phyloP scores from a whole-genome alignment of 495 filamentous ascomycete genomes.

The Pseudotulostoma volvatum region DNA sequence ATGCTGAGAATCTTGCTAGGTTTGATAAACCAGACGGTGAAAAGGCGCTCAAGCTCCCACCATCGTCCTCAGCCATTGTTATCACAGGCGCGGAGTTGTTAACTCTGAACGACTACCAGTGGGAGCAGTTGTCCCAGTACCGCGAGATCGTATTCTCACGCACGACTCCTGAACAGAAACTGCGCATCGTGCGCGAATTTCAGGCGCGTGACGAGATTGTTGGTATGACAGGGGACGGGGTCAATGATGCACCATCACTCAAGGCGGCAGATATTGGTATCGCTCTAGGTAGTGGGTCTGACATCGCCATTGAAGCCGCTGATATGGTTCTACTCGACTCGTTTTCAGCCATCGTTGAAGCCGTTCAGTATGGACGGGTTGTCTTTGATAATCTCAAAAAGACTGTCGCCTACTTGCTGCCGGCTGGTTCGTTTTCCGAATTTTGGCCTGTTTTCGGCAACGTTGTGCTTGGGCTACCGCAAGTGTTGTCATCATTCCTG shows the following conservation, averaged over 20 bases:
- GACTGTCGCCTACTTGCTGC: slow-evolving; percentile 37
- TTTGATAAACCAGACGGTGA: not conserved
- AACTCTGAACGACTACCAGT: slow-evolving; percentile 37
- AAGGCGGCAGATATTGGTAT: slow-evolving; percentile 39
- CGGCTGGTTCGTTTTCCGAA: slow-evolving; percentile 50
- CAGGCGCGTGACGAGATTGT: slow-evolving; percentile 31
- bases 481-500: slow-evolving; percentile 47
- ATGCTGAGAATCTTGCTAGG: not conserved
- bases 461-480: slow-evolving; percentile 50
- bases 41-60: not conserved
- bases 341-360: slow-evolving; percentile 50
- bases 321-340: slow-evolving; percentile 55
- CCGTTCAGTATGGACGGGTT: slow-evolving; percentile 40
- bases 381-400: slow-evolving; percentile 44
- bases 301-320: slow-evolving; percentile 54
- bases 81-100: slow-evolving; percentile 40
- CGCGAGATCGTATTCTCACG: slow-evolving; percentile 55
- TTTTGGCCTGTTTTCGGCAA: slow-evolving; percentile 57
- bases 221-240: slow-evolving; percentile 41
- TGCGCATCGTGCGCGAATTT: slow-evolving; percentile 54
- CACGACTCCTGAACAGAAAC: slow-evolving; percentile 63
- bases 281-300: slow-evolving; percentile 31
- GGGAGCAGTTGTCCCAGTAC: slow-evolving; percentile 40
- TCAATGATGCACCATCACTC: slow-evolving; percentile 42
- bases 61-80: slow-evolving; percentile 12